Base-by-base conservation (phyloP, 139 green algal species). In the Coelastrella sp. region DNA sequence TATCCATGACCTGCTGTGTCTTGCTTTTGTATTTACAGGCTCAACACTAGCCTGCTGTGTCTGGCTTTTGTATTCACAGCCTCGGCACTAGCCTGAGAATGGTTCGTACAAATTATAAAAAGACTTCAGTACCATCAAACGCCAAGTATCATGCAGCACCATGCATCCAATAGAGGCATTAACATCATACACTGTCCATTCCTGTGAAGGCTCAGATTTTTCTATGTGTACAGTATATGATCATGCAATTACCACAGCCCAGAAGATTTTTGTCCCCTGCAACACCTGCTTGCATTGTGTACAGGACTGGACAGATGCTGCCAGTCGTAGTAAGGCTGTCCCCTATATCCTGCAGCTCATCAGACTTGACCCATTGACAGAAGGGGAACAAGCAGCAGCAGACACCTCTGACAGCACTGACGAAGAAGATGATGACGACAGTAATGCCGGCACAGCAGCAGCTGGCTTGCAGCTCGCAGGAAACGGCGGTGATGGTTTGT, bases 301-400 rank as follows among this genome's bases (percentile, higher is more conserved):
- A 59, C 73, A 90, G 85, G 85, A 90, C 12, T 90, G 85, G 85
- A 84, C 74, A 8, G 85, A 90, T 65, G 85, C 74, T 25, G 85
- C 85, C 25, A 90, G 85, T 58, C 73, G 85, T 19, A 58, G 10
- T 25, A 84, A 78, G 12, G 85, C 85, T 6, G 8, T 4, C 7
- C 73, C 73, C 17, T 76, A 49, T 12, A 76, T 90, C 7, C 58
- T 78, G 72, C 58, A 90, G 58, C 85, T 90, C 7, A 83, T 90
- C 10, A 60, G 14, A 5, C 24, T 84, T 1, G 11, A 84, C 17
- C 70, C 85, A 9, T 49, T 22, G 56, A 24, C 70, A 89, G 35
- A 61, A 58, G 25, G 22, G 60, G 72, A 82, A 24, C 20, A 89
- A 3, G 56, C 11, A 49, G 57, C 78, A 8, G 70, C 8, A 19